Evolutionary conservation across 306 rosid species (phyloP), one percentile per base, ranked within the genome.

Genomic region (Vigna trinervia): DNA sequence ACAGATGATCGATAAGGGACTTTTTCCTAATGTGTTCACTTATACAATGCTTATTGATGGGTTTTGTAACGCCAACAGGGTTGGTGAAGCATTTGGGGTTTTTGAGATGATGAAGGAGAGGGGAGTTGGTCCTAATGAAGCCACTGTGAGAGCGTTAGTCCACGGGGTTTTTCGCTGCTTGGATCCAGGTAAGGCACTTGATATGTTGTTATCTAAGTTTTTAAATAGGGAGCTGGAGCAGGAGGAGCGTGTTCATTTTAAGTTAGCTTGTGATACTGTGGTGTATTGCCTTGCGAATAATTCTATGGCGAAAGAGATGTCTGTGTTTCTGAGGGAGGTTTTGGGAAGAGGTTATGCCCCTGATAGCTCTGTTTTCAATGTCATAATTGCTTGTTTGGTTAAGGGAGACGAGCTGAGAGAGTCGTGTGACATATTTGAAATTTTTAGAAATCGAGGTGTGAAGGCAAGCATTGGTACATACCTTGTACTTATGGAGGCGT

Each of bases 11-110:
- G 81, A 58, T 6, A 78, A 61, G 78, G 96, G 97, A 1, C 84
- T 59, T 80, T 54, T 43, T 11, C 98, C 97, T 2, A 94, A 94
- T 85, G 96, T 92, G 39, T 89, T 82, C 59, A 92, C 97, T 0
- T 92, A 88, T 66, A 90, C 97, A 0, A 92, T 92, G 13, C 78
- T 94, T 8, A 77, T 94, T 80, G 93, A 92, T 65, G 97, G 98
- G 50, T 92, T 90, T 77, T 90, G 88, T 84, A 94, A 86, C 71
- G 86, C 95, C 5, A 84, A 74, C 73, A 89, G 96, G 86, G 90
- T 85, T 54, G 90, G 84, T 65, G 97, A 92, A 61, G 97, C 96
- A 14, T 88, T 92, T 26, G 69, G 74, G 65, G 74, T 90, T 69
- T 81, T 90, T 20, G 68, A 88, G 81, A 89, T 70, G n/a, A 94